Evolutionary conservation across 106 monocot genomes (phyloP), one percentile per base, ranked within the genome.

Genomic region (Allium cepa): DNA sequence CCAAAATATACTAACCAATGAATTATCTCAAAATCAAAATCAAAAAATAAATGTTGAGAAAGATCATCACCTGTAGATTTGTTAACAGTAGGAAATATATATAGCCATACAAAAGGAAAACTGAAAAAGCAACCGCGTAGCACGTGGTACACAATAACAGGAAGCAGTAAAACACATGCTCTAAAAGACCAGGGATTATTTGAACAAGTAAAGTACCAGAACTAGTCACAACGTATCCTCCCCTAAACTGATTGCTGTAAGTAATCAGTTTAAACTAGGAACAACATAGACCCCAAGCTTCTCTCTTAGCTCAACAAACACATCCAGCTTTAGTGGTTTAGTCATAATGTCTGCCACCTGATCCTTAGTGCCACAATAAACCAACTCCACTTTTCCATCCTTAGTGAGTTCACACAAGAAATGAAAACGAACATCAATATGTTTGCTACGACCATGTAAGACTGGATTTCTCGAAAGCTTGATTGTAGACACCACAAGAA

Each of bases 211-310:
- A 22, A 22, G 22, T 22, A 59, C 58, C 11, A 59, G 17, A 17
- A n/a, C 58, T n/a, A 12, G 17, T 17, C 58, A 13, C 14, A 59
- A 13, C 14, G 3, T 59, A 17, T 17, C 58, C 17, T 17, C 13
- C 58, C n/a, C 58, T 59, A 59, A 59, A 59, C 58, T 59, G 58
- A 59, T n/a, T 7, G 58, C 58, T n/a, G 58, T 59, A 59, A 22
- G 2, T 14, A 59, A n/a, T 59, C 58, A 17, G 58, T 59, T 59
- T 59, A 59, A 8, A 8, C 13, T 59, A n/a, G 22, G 22, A 22
- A 22, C 22, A 22, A 22, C 58, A 14, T 2, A 59, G 16, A 59
- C 58, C 17, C 64, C 64, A 46, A 64, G 64, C 26, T 48, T 13
- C 16, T 49, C 48, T 47, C 64, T 17, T 10, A 64, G 14, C 14